These are phyloP conservation scores for Gamsiella multidivaricata DNA, from an alignment of 192 early-diverging fungal species.

Conservation along the genomic window DNA sequence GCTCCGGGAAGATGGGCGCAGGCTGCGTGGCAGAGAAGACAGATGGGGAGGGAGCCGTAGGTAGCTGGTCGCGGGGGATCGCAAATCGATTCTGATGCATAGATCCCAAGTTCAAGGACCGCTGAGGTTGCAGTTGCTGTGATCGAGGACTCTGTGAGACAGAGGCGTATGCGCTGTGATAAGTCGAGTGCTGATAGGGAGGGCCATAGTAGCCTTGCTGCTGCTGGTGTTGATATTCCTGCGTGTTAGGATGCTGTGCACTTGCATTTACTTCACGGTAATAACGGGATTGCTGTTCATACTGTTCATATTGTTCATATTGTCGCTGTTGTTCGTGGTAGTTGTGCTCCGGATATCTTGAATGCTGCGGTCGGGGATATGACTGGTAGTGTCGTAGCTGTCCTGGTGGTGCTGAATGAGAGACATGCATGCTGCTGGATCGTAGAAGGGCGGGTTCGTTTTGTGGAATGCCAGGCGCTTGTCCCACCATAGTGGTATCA, in stretches of 20 bases:
- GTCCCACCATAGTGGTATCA: too few species aligned
- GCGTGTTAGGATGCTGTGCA: neutral
- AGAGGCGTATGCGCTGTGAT: conserved; percentile 13
- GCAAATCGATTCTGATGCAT: conserved; percentile 13
- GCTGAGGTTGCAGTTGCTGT: conserved; percentile 23
- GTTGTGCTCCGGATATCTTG: conserved; percentile 10
- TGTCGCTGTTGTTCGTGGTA: conserved; percentile 19
- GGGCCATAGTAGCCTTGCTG: neutral
- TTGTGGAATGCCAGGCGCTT: too few species aligned
- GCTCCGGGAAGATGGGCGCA: conserved; percentile 17
- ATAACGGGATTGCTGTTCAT: conserved; percentile 39
- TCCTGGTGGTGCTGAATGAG: neutral
- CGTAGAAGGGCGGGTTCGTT: conserved; percentile 4
- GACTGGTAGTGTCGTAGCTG: conserved; percentile 6
- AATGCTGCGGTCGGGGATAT: conserved; percentile 10
- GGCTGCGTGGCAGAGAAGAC: conserved; percentile 20
- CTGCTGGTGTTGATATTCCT: neutral
- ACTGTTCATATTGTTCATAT: conserved; percentile 32
- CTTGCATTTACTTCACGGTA: conserved; percentile 15
- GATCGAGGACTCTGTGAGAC: neutral
- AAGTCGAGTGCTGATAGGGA: conserved; percentile 12
- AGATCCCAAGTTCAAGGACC: conserved; percentile 15
- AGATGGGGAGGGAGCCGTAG: conserved; percentile 37
- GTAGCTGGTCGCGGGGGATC: conserved; percentile 26
- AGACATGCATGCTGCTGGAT: conserved; percentile 15